Percentiles rank a stretch among this genome's conserved stretches.
Conservation (phyloP, 495 filamentous ascomycete genomes). For the Penicillium soppii region DNA sequence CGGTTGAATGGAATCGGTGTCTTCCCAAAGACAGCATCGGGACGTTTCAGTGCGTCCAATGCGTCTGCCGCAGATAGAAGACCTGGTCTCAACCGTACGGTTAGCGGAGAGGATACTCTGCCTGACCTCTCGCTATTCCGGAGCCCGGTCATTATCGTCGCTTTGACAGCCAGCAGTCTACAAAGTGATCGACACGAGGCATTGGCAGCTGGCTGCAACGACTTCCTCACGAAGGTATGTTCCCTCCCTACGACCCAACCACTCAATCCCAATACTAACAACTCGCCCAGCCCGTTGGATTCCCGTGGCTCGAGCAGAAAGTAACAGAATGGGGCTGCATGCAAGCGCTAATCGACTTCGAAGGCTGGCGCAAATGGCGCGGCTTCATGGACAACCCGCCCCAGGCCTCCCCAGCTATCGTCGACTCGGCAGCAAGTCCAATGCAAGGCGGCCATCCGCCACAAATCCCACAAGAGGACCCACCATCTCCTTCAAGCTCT, state of each 20-base stretch:
- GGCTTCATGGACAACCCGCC: conserved; percentile 56
- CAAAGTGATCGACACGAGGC: conserved; percentile 96
- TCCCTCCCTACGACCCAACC: neutral
- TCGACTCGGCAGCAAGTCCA: conserved; percentile 29
- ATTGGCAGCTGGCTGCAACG: conserved; percentile 93
- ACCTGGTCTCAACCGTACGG: conserved; percentile 23
- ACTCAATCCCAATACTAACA: conserved; percentile 4
- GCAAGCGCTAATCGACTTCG: conserved; percentile 97
- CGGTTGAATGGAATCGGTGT: conserved; percentile 87
- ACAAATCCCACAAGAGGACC: conserved; percentile 7
- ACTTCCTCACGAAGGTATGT: conserved; percentile 95
- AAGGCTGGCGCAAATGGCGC: conserved; percentile 98
- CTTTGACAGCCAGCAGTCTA: conserved; percentile 86
- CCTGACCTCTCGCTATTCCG: conserved; percentile 74
- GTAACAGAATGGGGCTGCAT: conserved; percentile 99
- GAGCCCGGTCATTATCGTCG: conserved; percentile 95
- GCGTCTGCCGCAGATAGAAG: conserved; percentile 23
- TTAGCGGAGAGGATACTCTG: conserved; percentile 64
- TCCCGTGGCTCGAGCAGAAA: conserved; percentile 95
- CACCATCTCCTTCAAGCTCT: conserved; percentile 16
- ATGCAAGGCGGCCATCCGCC: conserved; percentile 28
- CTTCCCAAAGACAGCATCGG: conserved; percentile 59
- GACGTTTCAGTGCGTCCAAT: conserved; percentile 37
- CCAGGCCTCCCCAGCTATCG: conserved; percentile 18
- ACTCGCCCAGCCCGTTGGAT: conserved; percentile 78